Evolutionary conservation across 306 rosid genomes (phyloP).

Genomic region (Sicyos edulis): DNA sequence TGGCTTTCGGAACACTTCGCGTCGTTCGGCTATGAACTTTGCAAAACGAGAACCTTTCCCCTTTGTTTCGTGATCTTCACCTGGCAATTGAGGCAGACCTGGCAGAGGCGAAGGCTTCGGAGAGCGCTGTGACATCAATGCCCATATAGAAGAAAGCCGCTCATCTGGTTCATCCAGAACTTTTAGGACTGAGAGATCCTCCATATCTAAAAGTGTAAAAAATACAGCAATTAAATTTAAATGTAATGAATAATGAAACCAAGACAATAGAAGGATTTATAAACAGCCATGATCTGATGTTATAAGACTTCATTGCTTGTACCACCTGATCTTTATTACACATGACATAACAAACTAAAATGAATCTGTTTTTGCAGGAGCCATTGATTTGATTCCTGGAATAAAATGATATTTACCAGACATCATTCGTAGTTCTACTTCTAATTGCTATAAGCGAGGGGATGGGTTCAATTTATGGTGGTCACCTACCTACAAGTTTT

Average conservation of each 20-base stretch:
- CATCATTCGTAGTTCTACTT: not conserved
- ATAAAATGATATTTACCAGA: not conserved
- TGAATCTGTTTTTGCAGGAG: not conserved
- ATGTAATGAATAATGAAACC: too few species aligned
- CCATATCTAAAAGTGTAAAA: slow-evolving; percentile 47
- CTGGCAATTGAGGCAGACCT: slow-evolving; percentile 33
- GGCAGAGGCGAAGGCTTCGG: slow-evolving; percentile 45
- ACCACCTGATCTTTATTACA: not conserved
- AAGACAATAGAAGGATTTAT: too few species aligned
- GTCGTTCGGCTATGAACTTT: slow-evolving; percentile 69
- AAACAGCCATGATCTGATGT: not conserved
- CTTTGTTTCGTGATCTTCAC: slow-evolving; percentile 35
- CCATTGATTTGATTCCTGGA: not conserved
- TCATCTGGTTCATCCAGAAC: slow-evolving; percentile 60
- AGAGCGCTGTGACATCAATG: slow-evolving; percentile 64
- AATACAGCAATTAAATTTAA: too few species aligned
- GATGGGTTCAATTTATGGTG: too few species aligned
- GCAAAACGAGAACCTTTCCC: slow-evolving; percentile 73
- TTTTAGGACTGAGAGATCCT: slow-evolving; percentile 45
- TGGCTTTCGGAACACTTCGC: slow-evolving; percentile 37
- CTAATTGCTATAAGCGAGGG: not conserved
- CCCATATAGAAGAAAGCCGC: slow-evolving; percentile 73
- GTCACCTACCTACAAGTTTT: too few species aligned
- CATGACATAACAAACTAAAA: not conserved
- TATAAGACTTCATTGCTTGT: not conserved